Conservation (phyloP, 2,329 filamentous ascomycete species). For the Sclerotinia borealis region DNA sequence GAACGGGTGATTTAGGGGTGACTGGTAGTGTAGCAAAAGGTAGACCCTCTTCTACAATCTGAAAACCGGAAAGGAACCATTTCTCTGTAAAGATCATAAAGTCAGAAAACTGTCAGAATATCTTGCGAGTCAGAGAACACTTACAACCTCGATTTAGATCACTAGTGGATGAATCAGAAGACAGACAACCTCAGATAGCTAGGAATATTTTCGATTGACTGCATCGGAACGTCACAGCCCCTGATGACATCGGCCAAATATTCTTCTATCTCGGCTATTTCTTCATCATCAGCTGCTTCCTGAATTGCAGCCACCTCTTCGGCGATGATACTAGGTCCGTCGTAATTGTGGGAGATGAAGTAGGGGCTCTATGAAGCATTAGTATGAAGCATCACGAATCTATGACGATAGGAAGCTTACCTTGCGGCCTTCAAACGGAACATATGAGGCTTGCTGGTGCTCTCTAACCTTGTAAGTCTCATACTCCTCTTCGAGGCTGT, state of each 20-base stretch:
- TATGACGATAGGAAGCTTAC: background rate
- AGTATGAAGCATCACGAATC: background rate
- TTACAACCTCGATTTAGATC: too few relatives aligned
- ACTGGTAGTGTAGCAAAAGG: background rate
- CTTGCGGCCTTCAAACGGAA: background rate
- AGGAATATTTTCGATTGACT: background rate
- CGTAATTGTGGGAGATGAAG: background rate
- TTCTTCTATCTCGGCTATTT: background rate
- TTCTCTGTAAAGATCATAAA: background rate
- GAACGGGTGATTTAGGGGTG: background rate
- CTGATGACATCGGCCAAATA: too few relatives aligned
- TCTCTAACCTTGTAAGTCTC: background rate
- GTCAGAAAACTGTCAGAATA: background rate
- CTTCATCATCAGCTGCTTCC: background rate
- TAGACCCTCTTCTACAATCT: too few relatives aligned
- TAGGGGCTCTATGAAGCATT: background rate
- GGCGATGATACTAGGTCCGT: background rate
- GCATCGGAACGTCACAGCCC: background rate
- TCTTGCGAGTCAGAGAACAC: too few relatives aligned
- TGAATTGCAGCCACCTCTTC: background rate
- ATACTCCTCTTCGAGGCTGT: background rate
- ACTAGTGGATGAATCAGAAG: too few relatives aligned
- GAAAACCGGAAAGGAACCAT: background rate
- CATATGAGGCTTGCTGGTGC: background rate
- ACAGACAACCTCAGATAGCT: background rate